Evolutionary conservation across 1,139 yeast species (phyloP), one percentile per base, ranked within the genome.

Genomic region (Scheffersomyces parashehatae): DNA sequence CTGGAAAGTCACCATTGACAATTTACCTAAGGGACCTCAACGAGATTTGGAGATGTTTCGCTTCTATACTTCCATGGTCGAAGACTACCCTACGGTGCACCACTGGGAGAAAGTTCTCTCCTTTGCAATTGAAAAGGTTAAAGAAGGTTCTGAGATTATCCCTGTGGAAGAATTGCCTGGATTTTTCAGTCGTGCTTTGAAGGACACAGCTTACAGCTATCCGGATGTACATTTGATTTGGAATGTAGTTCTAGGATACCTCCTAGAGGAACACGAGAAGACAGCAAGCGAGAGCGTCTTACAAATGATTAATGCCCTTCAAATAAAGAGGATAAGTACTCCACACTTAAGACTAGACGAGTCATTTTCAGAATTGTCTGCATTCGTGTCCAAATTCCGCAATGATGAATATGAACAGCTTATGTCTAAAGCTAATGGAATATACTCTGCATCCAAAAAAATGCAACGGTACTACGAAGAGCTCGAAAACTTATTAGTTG

Each of bases 321-420:
- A 71, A 46, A 47, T 64, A 29, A 58, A 65, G 33, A 55, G 81
- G 28, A 58, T 81, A 3, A 48, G 60, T 8, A 54, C 60, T 33
- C 83, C 84, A 0, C 84, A 78, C 53, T 48, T 52, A 2, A 51
- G 59, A 5, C 45, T 81, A 4, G 71, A 70, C 1, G 68, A 70
- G 0, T 73, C 82, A 0, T 79, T 70, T 48, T 56, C 67, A 12
- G 65, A 64, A 7, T 69, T 65, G 38, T 80, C 85, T 0, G 43
- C 67, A 0, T 75, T 78, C 43, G 66, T 80, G 2, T 67, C 82
- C 1, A 41, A 49, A 7, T 44, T 62, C 41, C 49, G 46, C 30
- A 48, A 54, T 3, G 55, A 53, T 3, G 51, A 66, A 6, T 82
- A 81, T 53, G 77, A 70, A 12, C 44, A 48, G 6, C 62, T 61